Conservation (phyloP, 108 stramenopile genomes). For the Pinguiococcus pyrenoidosus region DNA sequence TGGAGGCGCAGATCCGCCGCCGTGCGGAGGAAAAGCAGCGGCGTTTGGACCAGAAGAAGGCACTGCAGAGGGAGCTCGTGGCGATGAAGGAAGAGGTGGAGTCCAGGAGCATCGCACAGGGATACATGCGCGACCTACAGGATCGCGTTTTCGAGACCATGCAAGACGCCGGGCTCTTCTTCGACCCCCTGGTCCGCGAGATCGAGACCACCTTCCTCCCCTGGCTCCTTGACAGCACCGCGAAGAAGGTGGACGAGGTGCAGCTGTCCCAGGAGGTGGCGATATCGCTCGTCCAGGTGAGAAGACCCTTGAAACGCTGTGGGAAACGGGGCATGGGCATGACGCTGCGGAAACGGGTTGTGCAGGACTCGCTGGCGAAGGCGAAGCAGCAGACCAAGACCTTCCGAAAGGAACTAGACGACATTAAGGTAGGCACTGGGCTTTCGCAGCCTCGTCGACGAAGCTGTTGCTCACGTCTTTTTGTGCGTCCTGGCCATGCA, state of each 20-base stretch:
- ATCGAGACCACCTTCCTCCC: slow-evolving; percentile 25
- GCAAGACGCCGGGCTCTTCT: slow-evolving; percentile 31
- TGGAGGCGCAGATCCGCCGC: slow-evolving; percentile 43
- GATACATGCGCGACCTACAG: slow-evolving; percentile 30
- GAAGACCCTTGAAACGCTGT: too few relatives aligned
- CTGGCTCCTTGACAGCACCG: slow-evolving; percentile 9
- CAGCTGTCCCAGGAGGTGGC: too few relatives aligned
- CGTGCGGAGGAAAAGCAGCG: slow-evolving; percentile 32
- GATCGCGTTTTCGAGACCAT: slow-evolving; percentile 25
- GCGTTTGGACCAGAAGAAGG: slow-evolving; percentile 26
- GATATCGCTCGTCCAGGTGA: too few relatives aligned
- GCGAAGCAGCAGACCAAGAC: too few relatives aligned
- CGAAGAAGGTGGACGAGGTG: slow-evolving; percentile 1
- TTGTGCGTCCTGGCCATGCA: too few relatives aligned
- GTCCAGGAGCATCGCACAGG: slow-evolving; percentile 30
- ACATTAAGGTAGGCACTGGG: too few relatives aligned
- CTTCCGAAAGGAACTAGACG: too few relatives aligned
- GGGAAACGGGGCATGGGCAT: too few relatives aligned
- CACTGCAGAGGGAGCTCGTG: slow-evolving; percentile 18
- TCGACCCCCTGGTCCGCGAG: slow-evolving; percentile 37
- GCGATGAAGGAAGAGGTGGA: slow-evolving; percentile 40
- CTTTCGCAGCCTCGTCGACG: too few relatives aligned
- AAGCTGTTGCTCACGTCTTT: too few relatives aligned
- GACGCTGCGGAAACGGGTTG: too few relatives aligned
- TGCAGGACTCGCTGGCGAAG: too few relatives aligned